These are phyloP conservation scores for Ganoderma lingzhi DNA, from an alignment of 1,284 basidiomycete species.

Conservation along the genomic window DNA sequence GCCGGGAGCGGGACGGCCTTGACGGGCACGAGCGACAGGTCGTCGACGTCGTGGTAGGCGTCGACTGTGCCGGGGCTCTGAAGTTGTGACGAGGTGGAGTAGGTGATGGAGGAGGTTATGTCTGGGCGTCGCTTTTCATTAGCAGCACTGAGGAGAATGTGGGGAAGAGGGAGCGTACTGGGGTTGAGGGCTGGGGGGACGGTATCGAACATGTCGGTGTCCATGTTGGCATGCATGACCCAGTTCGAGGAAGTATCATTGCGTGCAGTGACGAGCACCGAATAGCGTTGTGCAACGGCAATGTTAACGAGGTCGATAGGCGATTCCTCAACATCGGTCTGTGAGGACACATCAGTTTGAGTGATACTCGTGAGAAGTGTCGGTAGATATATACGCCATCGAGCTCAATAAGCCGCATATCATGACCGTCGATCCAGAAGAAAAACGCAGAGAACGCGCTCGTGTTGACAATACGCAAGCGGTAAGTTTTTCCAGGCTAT, in stretches of 20 bases:
- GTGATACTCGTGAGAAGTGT: neutral
- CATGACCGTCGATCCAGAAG: conserved; percentile 93
- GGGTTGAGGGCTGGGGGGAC: conserved; percentile 77
- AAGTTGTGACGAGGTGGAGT: conserved; percentile 57
- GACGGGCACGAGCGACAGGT: conserved; percentile 69
- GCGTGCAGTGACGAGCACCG: conserved; percentile 88
- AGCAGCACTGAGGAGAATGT: neutral
- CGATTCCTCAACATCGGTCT: conserved; percentile 82
- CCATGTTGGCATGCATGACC: conserved; percentile 92
- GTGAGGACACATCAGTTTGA: neutral
- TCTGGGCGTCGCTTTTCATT: conserved; percentile 51
- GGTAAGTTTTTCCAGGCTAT: conserved; percentile 81
- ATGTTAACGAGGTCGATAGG: conserved; percentile 76
- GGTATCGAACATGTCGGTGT: conserved; percentile 85
- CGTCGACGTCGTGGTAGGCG: conserved; percentile 65
- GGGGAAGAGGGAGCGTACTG: conserved; percentile 55
- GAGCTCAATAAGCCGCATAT: conserved; percentile 89
- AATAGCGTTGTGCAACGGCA: conserved; percentile 93
- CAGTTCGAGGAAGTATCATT: conserved; percentile 88
- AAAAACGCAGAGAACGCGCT: conserved; percentile 78
- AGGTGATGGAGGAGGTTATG: conserved; percentile 80
- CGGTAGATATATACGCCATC: conserved; percentile 72
- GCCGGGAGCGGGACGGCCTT: conserved; percentile 49
- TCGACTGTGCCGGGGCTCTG: conserved; percentile 60
- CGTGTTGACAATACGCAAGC: conserved; percentile 81